Evolutionary conservation across 805 yeast genomes (phyloP), one percentile per base, ranked within the genome.

Genomic region (Kurtzmaniella fragi): DNA sequence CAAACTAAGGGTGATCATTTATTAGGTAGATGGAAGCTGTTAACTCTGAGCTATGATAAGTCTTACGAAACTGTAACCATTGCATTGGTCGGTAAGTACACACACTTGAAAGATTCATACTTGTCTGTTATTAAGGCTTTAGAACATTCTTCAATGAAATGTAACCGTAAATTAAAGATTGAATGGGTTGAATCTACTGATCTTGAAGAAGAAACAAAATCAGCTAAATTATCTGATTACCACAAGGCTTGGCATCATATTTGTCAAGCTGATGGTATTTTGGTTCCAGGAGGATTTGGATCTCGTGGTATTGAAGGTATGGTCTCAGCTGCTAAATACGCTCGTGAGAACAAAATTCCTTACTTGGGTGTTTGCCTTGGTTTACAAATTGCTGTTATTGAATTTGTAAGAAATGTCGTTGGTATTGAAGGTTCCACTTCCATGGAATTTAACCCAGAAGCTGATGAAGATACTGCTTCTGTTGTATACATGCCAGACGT

Each of bases 201-300:
- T 60, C 75, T 93, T 58, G 99, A 91, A 67, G 79, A 80, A 31
- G 82, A 77, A 46, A 68, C 81, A 32, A 81, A 80, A 59, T 68
- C 68, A 25, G 52, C 68, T 23, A 77, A 81, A 53, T 84, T 88
- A 66, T 79, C 82, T 41, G 77, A 78, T 53, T 90, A 84, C 72
- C 96, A 91, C 64, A 83, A 84, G 63, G 96, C 98, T 38, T 93
- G 99, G 99, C 91, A 88, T 54, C 70, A 75, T 50, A 81, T 93
- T 48, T 86, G 95, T 61, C 80, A 84, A 54, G 96, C 98, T 17
- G 96, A 93, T 63, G 98, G 99, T 64, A 84, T 93, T 47, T 75
- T 93, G 43, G 96, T 93, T 42, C 99, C 99, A 30, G 99, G 99
- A 59, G 99, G 99, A 1, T 93, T 93, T 57, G 99, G 99, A 43